Percentiles rank a stretch among this genome's conserved stretches.
These are phyloP conservation scores for Tylopilus microsporus DNA, from an alignment of 1,284 basidiomycete genomes.

Conservation along the genomic window DNA sequence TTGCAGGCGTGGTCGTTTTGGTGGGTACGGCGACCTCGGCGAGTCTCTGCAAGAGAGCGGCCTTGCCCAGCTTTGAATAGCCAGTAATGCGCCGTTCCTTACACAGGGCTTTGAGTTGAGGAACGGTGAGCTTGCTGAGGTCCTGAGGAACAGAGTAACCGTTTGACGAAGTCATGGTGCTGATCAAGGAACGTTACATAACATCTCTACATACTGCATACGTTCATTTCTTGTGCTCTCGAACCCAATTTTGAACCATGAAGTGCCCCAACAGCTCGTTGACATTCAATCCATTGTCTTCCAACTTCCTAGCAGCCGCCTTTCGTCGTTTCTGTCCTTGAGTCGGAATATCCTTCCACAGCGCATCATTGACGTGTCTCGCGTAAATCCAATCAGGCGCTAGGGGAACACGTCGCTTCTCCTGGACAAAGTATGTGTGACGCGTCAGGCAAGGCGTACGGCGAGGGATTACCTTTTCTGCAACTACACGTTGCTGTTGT, in stretches of 20 bases:
- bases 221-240: slow-evolving; percentile 8
- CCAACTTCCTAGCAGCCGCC: slow-evolving; percentile 12
- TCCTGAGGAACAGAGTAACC: slow-evolving; percentile 9
- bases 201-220: background rate
- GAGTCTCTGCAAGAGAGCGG: slow-evolving; percentile 52
- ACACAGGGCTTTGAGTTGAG: slow-evolving; percentile 61
- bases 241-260: slow-evolving; percentile 10
- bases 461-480: slow-evolving; percentile 17
- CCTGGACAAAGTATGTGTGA: slow-evolving; percentile 11
- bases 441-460: background rate
- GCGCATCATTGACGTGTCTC: slow-evolving; percentile 19
- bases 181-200: background rate
- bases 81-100: slow-evolving; percentile 57
- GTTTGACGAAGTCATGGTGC: slow-evolving; percentile 8
- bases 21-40: slow-evolving; percentile 1
- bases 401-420: slow-evolving; percentile 14
- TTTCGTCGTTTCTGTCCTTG: slow-evolving; percentile 18
- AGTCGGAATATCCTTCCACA: slow-evolving; percentile 16
- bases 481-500: slow-evolving; percentile 16
- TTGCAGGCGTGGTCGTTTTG: slow-evolving; percentile 3
- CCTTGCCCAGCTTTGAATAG: slow-evolving; percentile 64
- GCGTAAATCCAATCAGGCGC: slow-evolving; percentile 27
- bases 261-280: slow-evolving; percentile 18
- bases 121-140: slow-evolving; percentile 46
- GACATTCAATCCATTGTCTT: slow-evolving; percentile 15